Percentiles rank a stretch among this genome's conserved stretches.
Conservation (phyloP, 352 stramenopile genomes). For the Globisporangium apiculatum region DNA sequence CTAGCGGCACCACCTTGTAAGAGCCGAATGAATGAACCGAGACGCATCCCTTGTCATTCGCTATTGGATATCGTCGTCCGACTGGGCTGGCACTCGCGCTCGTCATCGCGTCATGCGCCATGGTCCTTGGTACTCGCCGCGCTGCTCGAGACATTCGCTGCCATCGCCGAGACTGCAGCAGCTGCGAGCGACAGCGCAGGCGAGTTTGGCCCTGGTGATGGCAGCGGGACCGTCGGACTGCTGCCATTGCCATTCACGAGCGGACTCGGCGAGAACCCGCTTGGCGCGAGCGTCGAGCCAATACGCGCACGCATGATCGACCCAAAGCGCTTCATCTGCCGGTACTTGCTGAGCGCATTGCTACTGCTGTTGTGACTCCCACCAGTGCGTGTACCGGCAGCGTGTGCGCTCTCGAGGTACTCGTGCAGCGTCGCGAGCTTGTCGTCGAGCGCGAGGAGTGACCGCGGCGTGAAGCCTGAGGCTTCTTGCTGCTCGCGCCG, state of each 20-base stretch:
- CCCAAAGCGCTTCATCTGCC: constrained; percentile 58
- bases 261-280: constrained; percentile 1
- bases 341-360: constrained; percentile 41
- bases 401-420: constrained; percentile 34
- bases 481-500: constrained; percentile 28
- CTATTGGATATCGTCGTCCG: too few relatives aligned
- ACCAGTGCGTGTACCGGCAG: constrained; percentile 9
- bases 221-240: background rate
- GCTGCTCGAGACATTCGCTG: background rate
- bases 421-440: constrained; percentile 63
- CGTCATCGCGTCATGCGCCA: too few relatives aligned
- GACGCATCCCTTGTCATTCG: background rate
- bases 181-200: background rate
- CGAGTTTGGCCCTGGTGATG: background rate
- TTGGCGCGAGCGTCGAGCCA: constrained; percentile 7
- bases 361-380: background rate
- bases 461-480: constrained; percentile 38
- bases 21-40: background rate
- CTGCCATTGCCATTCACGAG: background rate
- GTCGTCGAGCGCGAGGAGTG: constrained; percentile 37
- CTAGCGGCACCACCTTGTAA: background rate
- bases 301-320: constrained; percentile 55
- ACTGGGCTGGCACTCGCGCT: too few relatives aligned
- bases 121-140: too few relatives aligned
- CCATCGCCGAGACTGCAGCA: background rate